A percentile compares a stretch with the other conserved stretches of the same genome.
Conservation (phyloP, 2,329 filamentous ascomycete species). For the Colletotrichum sp. region DNA sequence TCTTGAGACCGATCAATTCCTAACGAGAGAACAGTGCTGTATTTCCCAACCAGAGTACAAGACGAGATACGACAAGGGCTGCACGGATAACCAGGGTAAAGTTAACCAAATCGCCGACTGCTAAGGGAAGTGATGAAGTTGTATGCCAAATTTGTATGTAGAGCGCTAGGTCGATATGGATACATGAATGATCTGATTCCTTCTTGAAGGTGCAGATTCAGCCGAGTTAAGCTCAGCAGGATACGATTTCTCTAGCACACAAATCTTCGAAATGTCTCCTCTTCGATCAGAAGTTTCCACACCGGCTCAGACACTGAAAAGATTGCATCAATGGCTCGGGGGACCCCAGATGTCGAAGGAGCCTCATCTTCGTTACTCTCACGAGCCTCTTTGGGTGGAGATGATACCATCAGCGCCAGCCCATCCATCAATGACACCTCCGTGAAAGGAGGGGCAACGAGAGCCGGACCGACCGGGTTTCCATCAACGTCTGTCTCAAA, state of each 20-base stretch:
- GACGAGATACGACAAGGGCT: not conserved
- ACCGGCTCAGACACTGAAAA: not conserved
- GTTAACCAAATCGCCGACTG: not conserved
- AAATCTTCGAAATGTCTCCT: rapidly evolving
- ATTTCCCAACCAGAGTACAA: not conserved
- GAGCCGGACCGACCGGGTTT: rapidly evolving
- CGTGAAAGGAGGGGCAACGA: not conserved
- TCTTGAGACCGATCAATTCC: rapidly evolving
- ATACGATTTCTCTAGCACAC: rapidly evolving
- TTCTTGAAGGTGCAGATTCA: rapidly evolving
- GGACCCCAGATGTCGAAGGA: rapidly evolving
- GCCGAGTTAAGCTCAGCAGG: not conserved
- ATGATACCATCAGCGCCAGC: not conserved
- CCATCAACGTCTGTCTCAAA: not conserved
- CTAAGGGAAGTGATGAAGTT: rapidly evolving
- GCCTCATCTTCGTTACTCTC: not conserved
- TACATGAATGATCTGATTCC: not conserved
- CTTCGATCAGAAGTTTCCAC: rapidly evolving
- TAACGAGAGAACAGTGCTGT: not conserved
- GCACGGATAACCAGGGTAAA: not conserved
- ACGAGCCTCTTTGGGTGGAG: not conserved
- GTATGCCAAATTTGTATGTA: not conserved
- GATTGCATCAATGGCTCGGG: not conserved
- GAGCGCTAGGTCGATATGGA: rapidly evolving
- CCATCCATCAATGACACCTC: not conserved